Evolutionary conservation across 176 grass and related monocot genomes (phyloP), one percentile per base, ranked within the genome.

Genomic region (Panicum miliaceum): DNA sequence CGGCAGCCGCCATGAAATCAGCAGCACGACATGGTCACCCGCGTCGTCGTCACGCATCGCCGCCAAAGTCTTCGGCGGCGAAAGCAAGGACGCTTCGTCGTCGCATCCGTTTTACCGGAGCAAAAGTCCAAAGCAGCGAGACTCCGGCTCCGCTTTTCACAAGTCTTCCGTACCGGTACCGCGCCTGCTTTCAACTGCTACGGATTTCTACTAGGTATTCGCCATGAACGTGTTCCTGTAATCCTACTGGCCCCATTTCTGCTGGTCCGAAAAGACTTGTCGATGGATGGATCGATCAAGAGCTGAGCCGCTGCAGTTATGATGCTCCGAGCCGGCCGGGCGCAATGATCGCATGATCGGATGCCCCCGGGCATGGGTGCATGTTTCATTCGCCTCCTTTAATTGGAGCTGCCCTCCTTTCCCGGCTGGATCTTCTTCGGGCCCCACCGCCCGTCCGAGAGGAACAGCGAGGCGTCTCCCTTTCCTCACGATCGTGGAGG

Each of bases 1-100:
- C 64, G 47, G 79, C 84, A 90, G 78, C 83, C 88, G 78, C 71
- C 88, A 73, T 58, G 78, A 90, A 90, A 82, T 77, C 45, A 82
- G 83, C 78, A 19, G 34, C 14, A 35, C 77, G 64, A 68, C 71
- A 77, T 54, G 83, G 72, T 59, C 42, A 3, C 1, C 34, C 61
- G 19, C 72, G 41, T 53, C n/a, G 52, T 65, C 19, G n/a, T 12
- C 8, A 23, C 3, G 12, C 8, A 2, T 51, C 46, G 12, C 29
- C 18, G 14, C 70, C 51, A 63, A 73, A 26, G 67, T 71, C 75
- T 34, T 64, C 25, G 8, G 0, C 0, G 42, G 5, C 18, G 29
- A 52, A 51, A 6, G 32, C 10, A 73, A 5, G 0, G 2, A 40
- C 14, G 34, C 15, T 15, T 14, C 7, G 38, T 19, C 53, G 45